Evolutionary conservation across 805 yeast species (phyloP), one percentile per base, ranked within the genome.

Genomic region (Priceomyces medius): DNA sequence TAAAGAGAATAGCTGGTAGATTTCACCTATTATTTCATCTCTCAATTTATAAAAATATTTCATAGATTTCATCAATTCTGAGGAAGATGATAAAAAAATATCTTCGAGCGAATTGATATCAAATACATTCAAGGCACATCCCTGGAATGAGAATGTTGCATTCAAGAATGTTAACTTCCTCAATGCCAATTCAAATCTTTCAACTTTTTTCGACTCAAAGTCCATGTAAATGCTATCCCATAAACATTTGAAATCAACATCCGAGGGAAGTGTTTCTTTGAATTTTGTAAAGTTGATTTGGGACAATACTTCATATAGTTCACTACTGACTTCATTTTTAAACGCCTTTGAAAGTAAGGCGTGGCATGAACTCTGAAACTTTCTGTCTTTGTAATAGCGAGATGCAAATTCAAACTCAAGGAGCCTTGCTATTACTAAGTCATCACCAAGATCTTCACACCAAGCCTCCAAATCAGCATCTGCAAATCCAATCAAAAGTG

Each of bases 1-100:
- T 9, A 38, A 21, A 6, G 36, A 31, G n/a, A 44, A 18, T 4
- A 45, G 14, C 9, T 37, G 42, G 40, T 53, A 61, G 29, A 57
- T 53, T 28, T 58, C 58, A 3, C 74, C 73, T 35, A 45, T 50
- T 3, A 68, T 57, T n/a, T 55, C 60, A 38, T 74, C 77, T 41
- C 62, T 68, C 4, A 66, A 51, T 48, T 73, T 77, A 47, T 76
- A 74, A 44, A 73, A 74, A 35, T 61, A 50, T 14, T 52, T 50
- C 2, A 59, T 57, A 1, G 54, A 42, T 42, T 53, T 62, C 13
- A 59, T 38, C 14, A 53, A 46, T 16, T 47, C 51, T 5, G 43
- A 28, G 0, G 65, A 44, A 23, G 56, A 56, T n/a, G 23, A 28
- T 20, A 63, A 49, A 6, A 64, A 33, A 4, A 20, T 29, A 4